Base-by-base conservation (phyloP, 208 protist genomes). In the Angomonas deanei region DNA sequence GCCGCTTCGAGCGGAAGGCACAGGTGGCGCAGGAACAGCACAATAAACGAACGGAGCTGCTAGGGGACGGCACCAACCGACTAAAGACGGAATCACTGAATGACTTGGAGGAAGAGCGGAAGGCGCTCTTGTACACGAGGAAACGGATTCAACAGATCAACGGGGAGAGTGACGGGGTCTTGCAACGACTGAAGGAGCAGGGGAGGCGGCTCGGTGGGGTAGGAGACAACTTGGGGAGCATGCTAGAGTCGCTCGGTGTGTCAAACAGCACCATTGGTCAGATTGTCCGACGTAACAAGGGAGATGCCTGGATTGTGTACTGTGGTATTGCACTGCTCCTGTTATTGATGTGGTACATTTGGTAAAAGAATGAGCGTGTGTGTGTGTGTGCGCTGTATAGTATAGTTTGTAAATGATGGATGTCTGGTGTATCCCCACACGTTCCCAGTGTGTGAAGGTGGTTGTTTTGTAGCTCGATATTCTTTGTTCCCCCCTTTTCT, bases 261-360 rank as follows among this genome's bases (percentile, higher is more conserved):
- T 86, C 87, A 6, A 91, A 94, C 66, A 86, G 72, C 26, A 91
- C 84, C 0, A 77, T 91, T 58, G 30, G 84, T 33, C 82, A 89
- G 21, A 86, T 94, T 70, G 69, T 94, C 47, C 81, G 87, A 1
- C 83, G 84, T 32, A 94, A 94, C 68, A 70, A 80, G 68, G 60
- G 76, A 27, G 87, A 94, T 53, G 84, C 87, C 61, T 94, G 84
- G 80, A 50, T 94, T 3, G 84, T 94, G 5, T 94, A 89, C 54
- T 74, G 74, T 26, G 82, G 82, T 13, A 88, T 88, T 17, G 61
- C 66, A 3, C 28, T 82, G 11, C 72, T 84, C n/a, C 36, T 88
- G 0, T 77, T 92, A 23, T 61, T 91, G 24, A 61, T 88, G 78
- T 91, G 80, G 77, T 88, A 82, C 59, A 79, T 89, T n/a, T 86